phyloP scores from a whole-genome alignment of 192 early-diverging fungal species.

The Dispira simplex region DNA sequence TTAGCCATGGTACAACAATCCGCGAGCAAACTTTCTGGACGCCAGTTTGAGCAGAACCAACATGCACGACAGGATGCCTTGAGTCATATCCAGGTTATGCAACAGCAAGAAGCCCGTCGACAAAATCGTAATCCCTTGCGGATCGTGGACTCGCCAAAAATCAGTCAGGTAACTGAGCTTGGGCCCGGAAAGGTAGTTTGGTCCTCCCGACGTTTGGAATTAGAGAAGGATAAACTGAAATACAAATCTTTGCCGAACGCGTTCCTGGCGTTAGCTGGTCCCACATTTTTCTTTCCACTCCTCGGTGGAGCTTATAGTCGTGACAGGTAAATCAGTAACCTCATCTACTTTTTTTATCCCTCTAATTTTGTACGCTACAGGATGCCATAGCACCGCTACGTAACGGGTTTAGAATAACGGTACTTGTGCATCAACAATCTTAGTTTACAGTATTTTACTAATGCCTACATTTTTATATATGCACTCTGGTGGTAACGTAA shows the following conservation, averaged over 20 bases:
- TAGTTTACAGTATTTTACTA: too few species aligned
- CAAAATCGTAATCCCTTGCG: not conserved
- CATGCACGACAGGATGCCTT: not conserved
- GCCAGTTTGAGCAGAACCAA: not conserved
- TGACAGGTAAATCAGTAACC: not conserved
- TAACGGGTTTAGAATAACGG: too few species aligned
- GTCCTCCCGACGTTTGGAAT: not conserved
- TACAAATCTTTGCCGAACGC: not conserved
- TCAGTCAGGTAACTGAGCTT: not conserved
- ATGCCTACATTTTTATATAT: too few species aligned
- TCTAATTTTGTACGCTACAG: too few species aligned
- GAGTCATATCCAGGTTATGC: not conserved
- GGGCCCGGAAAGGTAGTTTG: not conserved
- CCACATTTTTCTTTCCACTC: constrained; percentile 3
- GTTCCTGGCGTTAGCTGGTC: constrained; percentile 1
- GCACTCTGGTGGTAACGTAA: too few species aligned
- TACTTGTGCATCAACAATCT: too few species aligned
- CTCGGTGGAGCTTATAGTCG: constrained; percentile 4
- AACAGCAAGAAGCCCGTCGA: not conserved
- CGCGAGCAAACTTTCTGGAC: not conserved
- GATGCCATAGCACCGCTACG: too few species aligned
- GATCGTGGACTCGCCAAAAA: not conserved
- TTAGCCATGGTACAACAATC: not conserved
- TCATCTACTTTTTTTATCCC: not conserved
- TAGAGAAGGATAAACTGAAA: not conserved